Base-by-base conservation (phyloP, 1,284 basidiomycete species). In the Cutaneotrichosporon cutaneum region DNA sequence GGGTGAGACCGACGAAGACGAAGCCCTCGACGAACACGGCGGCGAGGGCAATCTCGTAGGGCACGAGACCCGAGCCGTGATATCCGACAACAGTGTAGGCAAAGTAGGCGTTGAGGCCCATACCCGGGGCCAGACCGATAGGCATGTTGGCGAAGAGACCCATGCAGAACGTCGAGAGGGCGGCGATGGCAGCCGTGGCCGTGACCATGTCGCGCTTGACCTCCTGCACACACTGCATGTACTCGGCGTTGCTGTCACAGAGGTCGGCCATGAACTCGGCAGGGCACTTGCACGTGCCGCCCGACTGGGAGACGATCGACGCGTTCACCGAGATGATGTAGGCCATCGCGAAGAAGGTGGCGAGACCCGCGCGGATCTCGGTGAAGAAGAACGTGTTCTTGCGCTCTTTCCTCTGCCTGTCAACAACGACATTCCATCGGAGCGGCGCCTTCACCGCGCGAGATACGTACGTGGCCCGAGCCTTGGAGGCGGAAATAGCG, bases 11-110 rank as follows among this genome's bases (percentile, higher is more conserved):
- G 68, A 94, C 85, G 82, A 94, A 94, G 52, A 94, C 81, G 87
- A 90, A 90, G 44, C 92, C 90, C 82, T 92, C 90, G 65, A 92
- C 82, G 78, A 92, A 94, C 56, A 94, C 89, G 32, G 92, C 92
- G 16, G 88, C 87, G n/a, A 94, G 83, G 0, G 92, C 92, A 77
- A 93, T 88, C 22, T 84, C 82, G 76, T 92, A 94, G 3, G 86
- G 83, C 68, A 92, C 87, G 54, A 85, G 83, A 22, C 92, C 92
- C 24, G 83, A 75, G 13, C 73, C 74, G 68, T 91, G 87, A 77
- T 86, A 88, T 9, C 92, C 92, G 50, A 94, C 92, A 47, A 94
- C 86, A 21, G 90, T 91, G 80, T 90, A 93, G 21, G 92, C 84
- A 77, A 94, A 93, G 87, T 93, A 94, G 27, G 90, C 90, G 75